phyloP scores from a whole-genome alignment of 1,284 basidiomycete species.

The Omphalotus olearius region DNA sequence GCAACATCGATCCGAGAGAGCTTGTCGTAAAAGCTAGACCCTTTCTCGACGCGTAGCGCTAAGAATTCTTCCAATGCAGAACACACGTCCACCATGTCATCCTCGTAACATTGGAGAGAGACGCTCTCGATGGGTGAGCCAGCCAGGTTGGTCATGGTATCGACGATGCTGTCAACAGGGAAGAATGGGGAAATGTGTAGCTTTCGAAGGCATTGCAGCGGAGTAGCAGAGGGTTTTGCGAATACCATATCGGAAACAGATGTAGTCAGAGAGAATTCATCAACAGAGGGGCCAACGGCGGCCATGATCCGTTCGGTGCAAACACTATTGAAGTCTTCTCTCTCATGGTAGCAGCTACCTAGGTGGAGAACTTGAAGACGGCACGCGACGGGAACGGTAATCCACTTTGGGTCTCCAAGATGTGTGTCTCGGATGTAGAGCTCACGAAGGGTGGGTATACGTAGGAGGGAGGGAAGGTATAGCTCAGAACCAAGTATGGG shows the following conservation, averaged over 20 bases:
- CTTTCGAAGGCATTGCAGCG: slow-evolving; percentile 46
- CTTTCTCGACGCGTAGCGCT: slow-evolving; percentile 43
- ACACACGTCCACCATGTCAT: slow-evolving; percentile 56
- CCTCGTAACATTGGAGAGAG: slow-evolving; percentile 54
- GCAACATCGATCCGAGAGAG: slow-evolving; percentile 37
- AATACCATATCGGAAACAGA: slow-evolving; percentile 41
- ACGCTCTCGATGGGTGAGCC: slow-evolving; percentile 58
- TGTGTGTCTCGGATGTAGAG: slow-evolving; percentile 68
- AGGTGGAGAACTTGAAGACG: slow-evolving; percentile 56
- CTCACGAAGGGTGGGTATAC: slow-evolving; percentile 53
- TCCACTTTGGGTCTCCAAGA: slow-evolving; percentile 59
- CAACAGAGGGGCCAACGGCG: slow-evolving; percentile 48
- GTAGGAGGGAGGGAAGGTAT: slow-evolving; percentile 59
- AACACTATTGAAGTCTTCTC: slow-evolving; percentile 46
- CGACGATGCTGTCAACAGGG: slow-evolving; percentile 54
- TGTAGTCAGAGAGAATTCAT: slow-evolving; percentile 51
- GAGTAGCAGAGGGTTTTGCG: slow-evolving; percentile 42
- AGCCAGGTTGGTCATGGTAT: slow-evolving; percentile 54
- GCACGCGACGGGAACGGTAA: slow-evolving; percentile 41
- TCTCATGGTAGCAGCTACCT: slow-evolving; percentile 52
- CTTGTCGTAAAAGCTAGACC: slow-evolving; percentile 39
- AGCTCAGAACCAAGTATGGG: slow-evolving; percentile 52
- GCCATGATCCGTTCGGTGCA: slow-evolving; percentile 58
- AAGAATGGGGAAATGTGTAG: slow-evolving; percentile 59
- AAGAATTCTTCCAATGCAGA: slow-evolving; percentile 53